phyloP scores from a whole-genome alignment of 2,329 filamentous ascomycete species.

The Pleoardoris graminearum region DNA sequence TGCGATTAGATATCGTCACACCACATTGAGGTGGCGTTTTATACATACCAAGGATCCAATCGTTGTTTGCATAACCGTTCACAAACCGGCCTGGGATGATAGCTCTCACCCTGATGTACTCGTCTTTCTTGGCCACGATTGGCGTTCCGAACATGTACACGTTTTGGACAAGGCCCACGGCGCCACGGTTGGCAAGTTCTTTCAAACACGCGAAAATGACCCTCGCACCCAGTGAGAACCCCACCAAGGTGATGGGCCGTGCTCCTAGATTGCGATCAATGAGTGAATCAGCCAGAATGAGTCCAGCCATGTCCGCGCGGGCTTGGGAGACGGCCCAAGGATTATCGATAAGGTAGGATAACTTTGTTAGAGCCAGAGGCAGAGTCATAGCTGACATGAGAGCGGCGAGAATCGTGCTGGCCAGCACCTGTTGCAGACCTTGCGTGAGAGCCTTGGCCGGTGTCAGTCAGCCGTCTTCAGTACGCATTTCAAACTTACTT shows the following conservation, averaged over 20 bases:
- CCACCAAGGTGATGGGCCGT: slow-evolving; percentile 87
- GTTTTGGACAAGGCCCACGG: slow-evolving; percentile 87
- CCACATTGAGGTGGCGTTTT: not conserved
- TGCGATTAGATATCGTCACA: slow-evolving; percentile 10
- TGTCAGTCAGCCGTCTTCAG: slow-evolving; percentile 32
- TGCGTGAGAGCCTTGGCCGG: slow-evolving; percentile 82
- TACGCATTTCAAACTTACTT: slow-evolving; percentile 61
- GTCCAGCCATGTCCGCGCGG: slow-evolving; percentile 81
- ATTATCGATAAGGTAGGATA: slow-evolving; percentile 96
- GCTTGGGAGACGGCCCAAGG: slow-evolving; percentile 97
- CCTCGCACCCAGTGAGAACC: slow-evolving; percentile 88
- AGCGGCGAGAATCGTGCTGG: slow-evolving; percentile 81
- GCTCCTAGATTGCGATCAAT: slow-evolving; percentile 90
- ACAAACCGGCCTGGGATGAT: slow-evolving; percentile 91
- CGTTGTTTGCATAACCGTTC: slow-evolving; percentile 90
- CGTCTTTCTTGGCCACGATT: slow-evolving; percentile 87
- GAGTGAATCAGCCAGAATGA: slow-evolving; percentile 92
- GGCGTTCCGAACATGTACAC: slow-evolving; percentile 94
- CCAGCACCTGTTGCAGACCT: slow-evolving; percentile 92
- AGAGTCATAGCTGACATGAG: slow-evolving; percentile 92
- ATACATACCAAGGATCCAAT: slow-evolving; percentile 88
- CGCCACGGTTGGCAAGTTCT: slow-evolving; percentile 82
- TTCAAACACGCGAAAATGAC: slow-evolving; percentile 91
- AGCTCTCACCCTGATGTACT: slow-evolving; percentile 78
- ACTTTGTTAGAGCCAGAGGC: slow-evolving; percentile 89